Evolutionary conservation across 192 early-diverging fungal genomes (phyloP).

Genomic region (Chytriomyces confervae): DNA sequence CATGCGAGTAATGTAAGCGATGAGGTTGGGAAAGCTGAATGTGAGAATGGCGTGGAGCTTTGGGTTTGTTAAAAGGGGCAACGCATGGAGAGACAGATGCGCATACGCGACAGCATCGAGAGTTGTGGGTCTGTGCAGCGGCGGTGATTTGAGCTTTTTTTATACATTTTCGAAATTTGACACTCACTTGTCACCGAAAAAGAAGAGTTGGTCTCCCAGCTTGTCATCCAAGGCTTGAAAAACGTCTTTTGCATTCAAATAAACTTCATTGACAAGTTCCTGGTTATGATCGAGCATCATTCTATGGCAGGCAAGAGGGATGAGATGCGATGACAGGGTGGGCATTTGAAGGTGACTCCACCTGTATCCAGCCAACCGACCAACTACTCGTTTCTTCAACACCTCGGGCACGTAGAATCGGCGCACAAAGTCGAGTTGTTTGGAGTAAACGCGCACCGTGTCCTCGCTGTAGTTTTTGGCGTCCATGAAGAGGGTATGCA

Average conservation of each 20-base stretch:
- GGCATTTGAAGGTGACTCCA: conserved; percentile 70
- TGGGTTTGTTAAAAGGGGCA: conserved; percentile 75
- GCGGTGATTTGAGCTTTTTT: conserved; percentile 67
- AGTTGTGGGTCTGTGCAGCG: conserved; percentile 68
- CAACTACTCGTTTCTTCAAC: conserved; percentile 71
- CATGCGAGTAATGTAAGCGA: conserved; percentile 68
- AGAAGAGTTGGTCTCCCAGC: conserved; percentile 77
- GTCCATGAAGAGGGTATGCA: conserved; percentile 86
- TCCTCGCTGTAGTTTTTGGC: conserved; percentile 77
- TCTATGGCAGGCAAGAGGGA: conserved; percentile 29
- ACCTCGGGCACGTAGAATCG: conserved; percentile 76
- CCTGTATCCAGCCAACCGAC: conserved; percentile 67
- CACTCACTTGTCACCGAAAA: conserved; percentile 78
- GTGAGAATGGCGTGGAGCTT: conserved; percentile 69
- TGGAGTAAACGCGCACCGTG: conserved; percentile 75
- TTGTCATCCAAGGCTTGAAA: conserved; percentile 72
- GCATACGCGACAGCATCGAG: conserved; percentile 86
- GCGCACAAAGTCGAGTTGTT: conserved; percentile 70
- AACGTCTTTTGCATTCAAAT: conserved; percentile 68
- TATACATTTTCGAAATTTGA: conserved; percentile 24
- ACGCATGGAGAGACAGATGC: conserved; percentile 78
- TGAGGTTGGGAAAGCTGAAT: conserved; percentile 71
- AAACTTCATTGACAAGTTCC: conserved; percentile 55
- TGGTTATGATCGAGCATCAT: conserved; percentile 56
- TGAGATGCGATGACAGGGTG: conserved; percentile 48